These are phyloP conservation scores for Hanseniaspora clermontiae DNA, from an alignment of 805 yeast genomes.

Conservation along the genomic window DNA sequence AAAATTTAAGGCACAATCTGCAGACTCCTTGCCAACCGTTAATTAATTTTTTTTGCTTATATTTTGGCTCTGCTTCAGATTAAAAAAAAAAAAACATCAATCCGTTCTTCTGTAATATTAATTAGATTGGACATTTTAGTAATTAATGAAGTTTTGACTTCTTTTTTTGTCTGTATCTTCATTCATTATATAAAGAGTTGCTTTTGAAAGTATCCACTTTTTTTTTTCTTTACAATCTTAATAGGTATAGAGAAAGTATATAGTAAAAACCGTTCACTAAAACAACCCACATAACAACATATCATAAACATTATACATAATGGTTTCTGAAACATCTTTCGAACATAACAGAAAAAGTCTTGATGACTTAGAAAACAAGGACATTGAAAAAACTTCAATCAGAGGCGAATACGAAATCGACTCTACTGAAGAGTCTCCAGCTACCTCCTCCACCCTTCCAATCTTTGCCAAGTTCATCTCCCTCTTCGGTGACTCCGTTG, in stretches of 20 bases:
- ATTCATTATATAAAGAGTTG: too few species aligned
- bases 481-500: conserved; percentile 30
- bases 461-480: conserved; percentile 19
- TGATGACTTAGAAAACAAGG: conserved; percentile 8
- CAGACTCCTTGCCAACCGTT: background rate
- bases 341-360: conserved; percentile 4
- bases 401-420: conserved; percentile 1
- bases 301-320: background rate
- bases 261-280: conserved; percentile 5
- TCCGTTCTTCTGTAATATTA: background rate
- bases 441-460: conserved; percentile 13
- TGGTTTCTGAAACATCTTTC: conserved; percentile 8
- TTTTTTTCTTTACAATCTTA: too few species aligned
- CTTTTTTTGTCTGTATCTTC: background rate
- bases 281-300: background rate
- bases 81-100: too few species aligned
- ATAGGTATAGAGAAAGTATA: too few species aligned
- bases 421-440: conserved; percentile 7
- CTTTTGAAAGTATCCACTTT: too few species aligned
- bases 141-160: background rate
- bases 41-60: too few species aligned
- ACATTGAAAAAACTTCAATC: conserved; percentile 3
- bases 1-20: background rate
- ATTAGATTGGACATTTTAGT: background rate
- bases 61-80: background rate